Conservation (phyloP, 164 flowering plant genomes). For the Dillenia suffruticosa region DNA sequence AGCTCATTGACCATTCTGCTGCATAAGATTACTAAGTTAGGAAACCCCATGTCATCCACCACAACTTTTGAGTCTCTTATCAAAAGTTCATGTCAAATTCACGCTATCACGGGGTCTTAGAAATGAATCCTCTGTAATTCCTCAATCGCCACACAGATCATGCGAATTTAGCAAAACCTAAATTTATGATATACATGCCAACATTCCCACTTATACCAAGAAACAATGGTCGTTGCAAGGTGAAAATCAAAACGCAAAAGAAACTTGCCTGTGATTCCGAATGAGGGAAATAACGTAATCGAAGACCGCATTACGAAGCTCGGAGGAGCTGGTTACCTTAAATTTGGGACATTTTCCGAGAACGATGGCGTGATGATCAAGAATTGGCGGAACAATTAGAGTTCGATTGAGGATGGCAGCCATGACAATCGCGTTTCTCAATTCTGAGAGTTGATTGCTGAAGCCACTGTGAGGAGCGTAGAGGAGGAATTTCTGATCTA, state of each 20-base stretch:
- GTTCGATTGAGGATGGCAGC: constrained; percentile 81
- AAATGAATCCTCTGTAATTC: too few species aligned
- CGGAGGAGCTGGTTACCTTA: constrained; percentile 58
- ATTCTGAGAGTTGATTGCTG: constrained; percentile 90
- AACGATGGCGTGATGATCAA: constrained; percentile 92
- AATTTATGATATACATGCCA: too few species aligned
- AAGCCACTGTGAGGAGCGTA: constrained; percentile 97
- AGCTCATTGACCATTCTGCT: too few species aligned
- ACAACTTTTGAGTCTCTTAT: too few species aligned
- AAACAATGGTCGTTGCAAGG: neutral
- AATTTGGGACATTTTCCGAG: constrained; percentile 95
- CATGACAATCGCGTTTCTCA: constrained; percentile 70
- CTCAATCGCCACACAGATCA: too few species aligned
- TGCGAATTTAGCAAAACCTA: too few species aligned
- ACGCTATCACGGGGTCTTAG: too few species aligned
- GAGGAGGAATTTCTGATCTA: constrained; percentile 51
- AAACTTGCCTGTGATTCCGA: constrained; percentile 46
- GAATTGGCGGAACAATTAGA: constrained; percentile 76
- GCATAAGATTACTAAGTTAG: too few species aligned
- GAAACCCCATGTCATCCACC: too few species aligned
- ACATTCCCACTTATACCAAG: too few species aligned
- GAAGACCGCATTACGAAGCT: constrained; percentile 70
- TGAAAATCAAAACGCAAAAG: neutral
- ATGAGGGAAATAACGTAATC: constrained; percentile 57
- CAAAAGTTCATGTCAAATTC: too few species aligned